A percentile compares a stretch with the other conserved stretches of the same genome.
Evolutionary conservation across 2,329 filamentous ascomycete genomes (phyloP).

Genomic region (Penicillium sp.): DNA sequence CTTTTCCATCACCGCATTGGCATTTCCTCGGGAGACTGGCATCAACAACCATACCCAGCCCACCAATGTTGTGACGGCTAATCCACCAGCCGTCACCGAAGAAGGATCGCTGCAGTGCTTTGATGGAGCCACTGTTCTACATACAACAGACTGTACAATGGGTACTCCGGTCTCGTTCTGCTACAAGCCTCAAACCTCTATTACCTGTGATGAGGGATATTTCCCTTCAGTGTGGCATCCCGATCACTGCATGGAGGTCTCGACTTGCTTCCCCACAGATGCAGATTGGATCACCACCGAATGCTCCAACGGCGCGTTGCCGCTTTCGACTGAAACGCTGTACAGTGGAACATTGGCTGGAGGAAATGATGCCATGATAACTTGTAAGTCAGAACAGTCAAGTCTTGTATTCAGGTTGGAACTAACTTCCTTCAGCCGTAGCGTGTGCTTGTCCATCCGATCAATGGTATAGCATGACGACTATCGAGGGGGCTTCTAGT

Average conservation of each 20-base stretch:
- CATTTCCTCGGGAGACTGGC: slow-evolving; percentile 22
- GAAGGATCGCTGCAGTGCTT: slow-evolving; percentile 25
- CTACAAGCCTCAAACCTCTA: slow-evolving; percentile 25
- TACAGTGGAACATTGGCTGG: slow-evolving; percentile 30
- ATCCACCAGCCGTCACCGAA: slow-evolving; percentile 21
- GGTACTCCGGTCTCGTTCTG: slow-evolving; percentile 34
- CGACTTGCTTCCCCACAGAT: slow-evolving; percentile 33
- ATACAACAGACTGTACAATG: slow-evolving; percentile 38
- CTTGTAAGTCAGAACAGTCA: slow-evolving; percentile 17
- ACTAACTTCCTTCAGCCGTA: slow-evolving; percentile 24
- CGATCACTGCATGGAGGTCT: slow-evolving; percentile 31
- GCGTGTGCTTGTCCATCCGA: slow-evolving; percentile 31
- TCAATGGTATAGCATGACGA: slow-evolving; percentile 34
- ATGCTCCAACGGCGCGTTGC: slow-evolving; percentile 34
- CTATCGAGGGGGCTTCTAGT: slow-evolving; percentile 12
- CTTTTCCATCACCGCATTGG: slow-evolving; percentile 6
- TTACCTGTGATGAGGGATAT: slow-evolving; percentile 29
- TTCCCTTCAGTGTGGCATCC: slow-evolving; percentile 36
- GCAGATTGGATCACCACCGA: slow-evolving; percentile 34
- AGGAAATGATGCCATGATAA: slow-evolving; percentile 28
- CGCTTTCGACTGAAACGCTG: slow-evolving; percentile 30
- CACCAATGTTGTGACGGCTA: slow-evolving; percentile 10
- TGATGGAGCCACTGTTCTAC: slow-evolving; percentile 29
- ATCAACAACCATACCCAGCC: background rate
- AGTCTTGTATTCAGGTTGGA: background rate